Percentiles rank a stretch among this genome's conserved stretches.
Evolutionary conservation across 257 asterid genomes (phyloP).

Genomic region (Parsonsia alboflavescens): DNA sequence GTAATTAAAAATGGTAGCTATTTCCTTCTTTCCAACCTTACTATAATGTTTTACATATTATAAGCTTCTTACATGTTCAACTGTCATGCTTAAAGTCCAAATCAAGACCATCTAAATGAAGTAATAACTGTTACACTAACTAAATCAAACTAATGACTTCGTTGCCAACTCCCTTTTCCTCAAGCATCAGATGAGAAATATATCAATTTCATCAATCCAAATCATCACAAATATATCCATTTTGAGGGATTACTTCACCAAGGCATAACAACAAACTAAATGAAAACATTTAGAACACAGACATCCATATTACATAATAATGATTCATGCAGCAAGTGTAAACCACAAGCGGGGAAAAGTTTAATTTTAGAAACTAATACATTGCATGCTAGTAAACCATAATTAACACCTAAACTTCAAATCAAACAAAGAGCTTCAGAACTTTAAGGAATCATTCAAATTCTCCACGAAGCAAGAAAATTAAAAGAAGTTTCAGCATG

Average conservation of each 20-base stretch:
- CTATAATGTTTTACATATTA: too few species aligned
- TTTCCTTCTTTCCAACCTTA: not conserved
- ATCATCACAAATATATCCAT: not conserved
- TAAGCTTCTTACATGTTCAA: not conserved
- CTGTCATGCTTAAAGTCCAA: not conserved
- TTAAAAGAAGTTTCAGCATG: not conserved
- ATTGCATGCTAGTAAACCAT: not conserved
- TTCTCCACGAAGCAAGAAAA: not conserved
- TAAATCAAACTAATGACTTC: not conserved
- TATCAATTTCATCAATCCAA: not conserved
- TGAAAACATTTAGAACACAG: not conserved
- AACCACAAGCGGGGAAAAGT: not conserved
- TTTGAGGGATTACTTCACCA: not conserved
- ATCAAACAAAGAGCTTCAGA: not conserved
- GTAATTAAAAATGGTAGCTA: not conserved
- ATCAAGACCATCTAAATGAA: not conserved
- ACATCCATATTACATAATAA: not conserved
- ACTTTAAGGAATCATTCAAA: not conserved
- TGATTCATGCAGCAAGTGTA: not conserved
- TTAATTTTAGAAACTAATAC: not conserved
- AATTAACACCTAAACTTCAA: not conserved
- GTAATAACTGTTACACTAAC: not conserved
- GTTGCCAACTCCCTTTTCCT: not conserved
- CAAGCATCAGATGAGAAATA: not conserved
- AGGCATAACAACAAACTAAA: not conserved